Percentiles rank a stretch among this genome's conserved stretches.
Conservation (phyloP, 345 rosid species). For the Kernera saxatilis region DNA sequence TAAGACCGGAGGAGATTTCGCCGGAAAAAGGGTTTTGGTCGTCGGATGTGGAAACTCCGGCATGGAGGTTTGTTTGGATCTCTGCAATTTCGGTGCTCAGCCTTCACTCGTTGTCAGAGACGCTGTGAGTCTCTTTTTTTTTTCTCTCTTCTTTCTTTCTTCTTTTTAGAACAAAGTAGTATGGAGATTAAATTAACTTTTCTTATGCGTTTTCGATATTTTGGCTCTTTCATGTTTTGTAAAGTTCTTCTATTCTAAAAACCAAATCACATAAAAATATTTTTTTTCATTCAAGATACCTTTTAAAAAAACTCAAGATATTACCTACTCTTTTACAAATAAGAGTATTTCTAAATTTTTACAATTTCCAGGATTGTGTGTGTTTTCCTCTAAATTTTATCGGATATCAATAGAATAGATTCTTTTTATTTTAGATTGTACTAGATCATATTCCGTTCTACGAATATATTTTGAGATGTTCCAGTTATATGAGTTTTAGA, state of each 20-base stretch:
- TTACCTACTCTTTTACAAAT: conserved; percentile 8
- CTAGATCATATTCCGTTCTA: neutral
- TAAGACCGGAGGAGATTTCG: conserved; percentile 58
- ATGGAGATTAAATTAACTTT: neutral
- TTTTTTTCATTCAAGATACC: conserved; percentile 6
- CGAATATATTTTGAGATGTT: neutral
- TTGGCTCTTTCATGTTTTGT: conserved; percentile 20
- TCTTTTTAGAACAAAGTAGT: neutral
- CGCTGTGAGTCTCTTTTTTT: conserved; percentile 44
- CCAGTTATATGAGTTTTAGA: neutral
- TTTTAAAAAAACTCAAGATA: neutral
- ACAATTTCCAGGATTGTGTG: neutral
- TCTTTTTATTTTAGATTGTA: neutral
- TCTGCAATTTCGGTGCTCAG: conserved; percentile 61
- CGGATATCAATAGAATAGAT: neutral
- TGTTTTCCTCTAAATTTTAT: neutral
- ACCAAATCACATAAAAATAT: neutral
- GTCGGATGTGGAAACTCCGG: conserved; percentile 99
- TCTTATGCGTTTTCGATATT: conserved; percentile 7
- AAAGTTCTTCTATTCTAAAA: conserved; percentile 20
- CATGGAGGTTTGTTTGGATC: conserved; percentile 98
- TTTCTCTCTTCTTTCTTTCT: neutral
- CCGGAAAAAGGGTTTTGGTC: conserved; percentile 69
- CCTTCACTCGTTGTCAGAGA: conserved; percentile 90
- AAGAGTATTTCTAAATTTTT: neutral